Evolutionary conservation across 176 grass and related monocot genomes (phyloP).

Genomic region (Eragrostis curvula): DNA sequence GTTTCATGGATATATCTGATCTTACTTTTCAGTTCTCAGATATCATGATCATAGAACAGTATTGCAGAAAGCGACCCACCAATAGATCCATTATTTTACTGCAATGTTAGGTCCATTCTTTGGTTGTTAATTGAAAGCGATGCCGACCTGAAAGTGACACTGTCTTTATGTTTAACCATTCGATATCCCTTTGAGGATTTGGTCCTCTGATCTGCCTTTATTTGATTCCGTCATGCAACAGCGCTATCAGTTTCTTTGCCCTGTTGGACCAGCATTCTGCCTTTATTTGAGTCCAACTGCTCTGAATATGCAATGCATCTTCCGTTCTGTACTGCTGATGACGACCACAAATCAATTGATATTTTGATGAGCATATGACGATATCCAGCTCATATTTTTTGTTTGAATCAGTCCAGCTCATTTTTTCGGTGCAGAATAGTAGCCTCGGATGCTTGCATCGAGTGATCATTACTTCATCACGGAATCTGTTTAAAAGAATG

Average conservation of each 20-base stretch:
- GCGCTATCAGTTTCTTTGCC: conserved; percentile 31
- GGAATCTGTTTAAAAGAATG: neutral
- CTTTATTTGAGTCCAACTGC: conserved; percentile 32
- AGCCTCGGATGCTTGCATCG: conserved; percentile 37
- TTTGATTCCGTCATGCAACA: conserved; percentile 41
- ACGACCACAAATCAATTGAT: conserved; percentile 25
- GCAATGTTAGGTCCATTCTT: conserved; percentile 22
- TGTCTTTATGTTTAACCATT: conserved; percentile 45
- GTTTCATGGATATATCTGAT: conserved; percentile 20
- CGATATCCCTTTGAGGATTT: conserved; percentile 42
- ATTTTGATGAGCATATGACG: conserved; percentile 27
- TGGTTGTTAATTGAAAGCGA: conserved; percentile 35
- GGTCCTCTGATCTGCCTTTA: conserved; percentile 44
- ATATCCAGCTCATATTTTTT: conserved; percentile 47
- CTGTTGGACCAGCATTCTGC: conserved; percentile 36
- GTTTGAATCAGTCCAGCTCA: conserved; percentile 33
- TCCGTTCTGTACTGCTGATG: conserved; percentile 29
- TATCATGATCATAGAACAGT: conserved; percentile 31
- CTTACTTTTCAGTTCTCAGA: conserved; percentile 29
- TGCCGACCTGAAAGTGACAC: conserved; percentile 48
- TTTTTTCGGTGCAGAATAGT: conserved; percentile 26
- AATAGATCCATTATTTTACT: conserved; percentile 36
- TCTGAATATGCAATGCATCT: conserved; percentile 51
- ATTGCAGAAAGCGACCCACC: conserved; percentile 36
- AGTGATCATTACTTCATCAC: conserved; percentile 10